These are phyloP conservation scores for Solanum lignicaule DNA, from an alignment of 257 asterid genomes.

Conservation along the genomic window DNA sequence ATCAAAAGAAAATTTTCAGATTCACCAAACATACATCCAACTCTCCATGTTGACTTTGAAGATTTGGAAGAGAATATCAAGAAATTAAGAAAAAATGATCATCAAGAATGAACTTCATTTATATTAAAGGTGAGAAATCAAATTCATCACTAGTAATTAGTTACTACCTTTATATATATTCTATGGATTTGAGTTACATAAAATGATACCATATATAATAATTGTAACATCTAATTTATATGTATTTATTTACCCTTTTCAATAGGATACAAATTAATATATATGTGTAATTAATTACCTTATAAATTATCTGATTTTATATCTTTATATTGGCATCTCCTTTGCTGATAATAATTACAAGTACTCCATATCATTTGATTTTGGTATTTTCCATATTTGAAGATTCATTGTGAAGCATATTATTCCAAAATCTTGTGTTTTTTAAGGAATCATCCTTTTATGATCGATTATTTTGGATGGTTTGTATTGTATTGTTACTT, in stretches of 20 bases:
- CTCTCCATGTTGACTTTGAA: slow-evolving; percentile 15
- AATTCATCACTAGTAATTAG: background rate
- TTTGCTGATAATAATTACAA: background rate
- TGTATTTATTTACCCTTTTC: background rate
- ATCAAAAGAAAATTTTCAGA: slow-evolving; percentile 24
- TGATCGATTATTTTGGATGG: background rate
- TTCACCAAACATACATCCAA: slow-evolving; percentile 8
- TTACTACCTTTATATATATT: background rate
- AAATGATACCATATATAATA: background rate
- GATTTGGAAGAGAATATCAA: slow-evolving; percentile 13
- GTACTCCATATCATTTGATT: background rate
- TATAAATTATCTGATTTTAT: background rate
- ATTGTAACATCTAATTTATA: background rate
- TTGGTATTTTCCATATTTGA: background rate
- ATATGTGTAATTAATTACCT: background rate
- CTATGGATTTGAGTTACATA: background rate
- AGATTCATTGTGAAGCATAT: background rate
- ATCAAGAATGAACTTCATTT: background rate
- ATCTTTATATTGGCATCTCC: background rate
- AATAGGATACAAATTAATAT: background rate
- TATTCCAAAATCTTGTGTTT: background rate
- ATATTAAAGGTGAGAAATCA: background rate
- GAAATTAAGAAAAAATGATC: slow-evolving; percentile 26
- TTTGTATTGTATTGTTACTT: background rate
- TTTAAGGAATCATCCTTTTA: background rate